Percentiles rank a stretch among this genome's conserved stretches.
phyloP scores from a whole-genome alignment of 495 filamentous ascomycete genomes.

The Lindgomyces ingoldianus region DNA sequence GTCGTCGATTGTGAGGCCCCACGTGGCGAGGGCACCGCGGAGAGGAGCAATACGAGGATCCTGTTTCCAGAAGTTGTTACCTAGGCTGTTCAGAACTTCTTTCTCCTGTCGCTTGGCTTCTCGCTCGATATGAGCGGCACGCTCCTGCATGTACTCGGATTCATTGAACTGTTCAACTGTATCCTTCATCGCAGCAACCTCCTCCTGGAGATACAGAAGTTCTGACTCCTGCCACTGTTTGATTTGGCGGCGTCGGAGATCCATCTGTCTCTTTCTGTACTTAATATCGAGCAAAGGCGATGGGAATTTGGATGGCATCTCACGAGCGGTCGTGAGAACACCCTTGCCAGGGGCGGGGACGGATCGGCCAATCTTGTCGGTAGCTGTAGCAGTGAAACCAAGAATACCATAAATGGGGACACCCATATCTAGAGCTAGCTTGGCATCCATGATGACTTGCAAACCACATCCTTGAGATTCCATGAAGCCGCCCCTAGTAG shows the following conservation, averaged over 20 bases:
- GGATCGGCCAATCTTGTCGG: constrained; percentile 97
- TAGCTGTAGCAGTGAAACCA: constrained; percentile 93
- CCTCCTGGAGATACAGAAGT: constrained; percentile 86
- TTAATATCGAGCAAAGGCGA: constrained; percentile 95
- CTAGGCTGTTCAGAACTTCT: constrained; percentile 84
- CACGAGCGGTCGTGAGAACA: constrained; percentile 95
- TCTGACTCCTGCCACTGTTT: constrained; percentile 95
- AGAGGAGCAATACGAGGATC: constrained; percentile 92
- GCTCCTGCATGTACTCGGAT: constrained; percentile 81
- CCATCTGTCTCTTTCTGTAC: constrained; percentile 91
- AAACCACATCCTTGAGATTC: constrained; percentile 98
- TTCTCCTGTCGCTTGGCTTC: constrained; percentile 89
- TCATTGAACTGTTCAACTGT: constrained; percentile 77
- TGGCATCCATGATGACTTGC: constrained; percentile 97
- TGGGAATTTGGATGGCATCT: constrained; percentile 85
- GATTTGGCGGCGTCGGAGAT: constrained; percentile 87
- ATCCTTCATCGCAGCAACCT: constrained; percentile 84
- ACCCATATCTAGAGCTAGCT: constrained; percentile 96
- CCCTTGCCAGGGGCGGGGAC: constrained; percentile 95
- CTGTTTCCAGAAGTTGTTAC: constrained; percentile 98
- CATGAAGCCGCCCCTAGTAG: constrained; percentile 97
- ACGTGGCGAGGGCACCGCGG: constrained; percentile 90
- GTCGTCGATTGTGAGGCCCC: constrained; percentile 97
- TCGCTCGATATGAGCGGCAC: constrained; percentile 80
- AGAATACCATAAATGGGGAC: constrained; percentile 96